Base-by-base conservation (phyloP, 1,139 yeast species). In the Candida sp. region DNA sequence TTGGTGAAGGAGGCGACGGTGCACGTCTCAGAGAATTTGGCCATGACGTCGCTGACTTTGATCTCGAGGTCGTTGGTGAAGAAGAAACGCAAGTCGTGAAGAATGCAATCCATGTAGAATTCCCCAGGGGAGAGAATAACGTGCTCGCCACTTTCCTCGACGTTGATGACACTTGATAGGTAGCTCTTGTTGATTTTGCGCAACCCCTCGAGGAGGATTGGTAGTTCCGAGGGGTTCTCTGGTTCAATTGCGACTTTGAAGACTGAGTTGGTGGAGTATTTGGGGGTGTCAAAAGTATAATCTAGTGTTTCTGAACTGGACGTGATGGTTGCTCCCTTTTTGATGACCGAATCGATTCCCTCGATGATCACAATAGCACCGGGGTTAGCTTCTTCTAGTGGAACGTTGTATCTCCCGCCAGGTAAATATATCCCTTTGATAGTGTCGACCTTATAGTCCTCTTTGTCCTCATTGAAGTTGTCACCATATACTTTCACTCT, bases 131-230 rank as follows among this genome's bases (percentile, higher is more conserved):
- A 97, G 30, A 86, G 63, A 1, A 96, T 65, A 0, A 86, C 85
- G 65, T 88, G 91, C 61, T 93, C 98, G 1, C 98, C 98, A 51
- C 93, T 88, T 58, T 90, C 96, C 65, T 91, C 97, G 1, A 89
- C 93, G 55, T 80, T 84, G 6, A 90, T 73, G 30, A 78, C 77
- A 35, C 86, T 76, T 5, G 93, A 85, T 11, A 89, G 78, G 62
- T 90, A 93, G 1, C 87, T 73, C 56, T 81, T 84, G 56, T 81
- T 81, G 27, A 88, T 73, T 51, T 77, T 81, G 54, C 88, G 75
- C 47, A 94, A 70, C 0, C 93, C 92, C 22, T 83, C 86, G 12
- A 88, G 72, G 62, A 93, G 74, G 54, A 81, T 80, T 0, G 96
- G 96, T 26, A 90, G 70, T 51, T 93, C 96, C 0, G 90, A 80